Evolutionary conservation across 495 filamentous ascomycete species (phyloP).

Genomic region (Daldinia decipiens): DNA sequence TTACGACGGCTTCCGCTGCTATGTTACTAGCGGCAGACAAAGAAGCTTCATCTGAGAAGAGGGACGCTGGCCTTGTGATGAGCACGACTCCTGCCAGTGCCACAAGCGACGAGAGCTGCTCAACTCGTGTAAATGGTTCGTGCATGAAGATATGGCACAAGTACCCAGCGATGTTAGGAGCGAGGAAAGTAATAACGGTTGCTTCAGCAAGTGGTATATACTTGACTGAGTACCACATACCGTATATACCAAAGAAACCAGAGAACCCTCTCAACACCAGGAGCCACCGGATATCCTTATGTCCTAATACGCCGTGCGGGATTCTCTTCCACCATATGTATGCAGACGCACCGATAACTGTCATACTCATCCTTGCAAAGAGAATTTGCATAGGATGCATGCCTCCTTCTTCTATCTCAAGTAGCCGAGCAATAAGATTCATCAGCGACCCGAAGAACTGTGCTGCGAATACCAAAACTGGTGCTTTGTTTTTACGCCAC

Average conservation of each 20-base stretch:
- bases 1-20: conserved; percentile 41
- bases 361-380: conserved; percentile 86
- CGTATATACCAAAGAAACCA: conserved; percentile 86
- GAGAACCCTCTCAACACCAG: conserved; percentile 74
- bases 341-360: conserved; percentile 68
- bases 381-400: conserved; percentile 92
- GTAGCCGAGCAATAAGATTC: conserved; percentile 82
- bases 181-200: conserved; percentile 91
- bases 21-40: conserved; percentile 11
- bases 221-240: conserved; percentile 71
- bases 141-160: conserved; percentile 78
- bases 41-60: conserved; percentile 54
- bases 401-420: conserved; percentile 74
- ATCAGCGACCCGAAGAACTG: conserved; percentile 90
- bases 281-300: conserved; percentile 69
- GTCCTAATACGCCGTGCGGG: conserved; percentile 76
- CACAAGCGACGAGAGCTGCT: conserved; percentile 79
- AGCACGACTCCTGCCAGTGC: conserved; percentile 84
- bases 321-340: conserved; percentile 81
- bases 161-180: conserved; percentile 84
- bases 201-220: conserved; percentile 92
- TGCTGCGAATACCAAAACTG: conserved; percentile 75
- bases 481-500: conserved; percentile 71
- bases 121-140: conserved; percentile 81
- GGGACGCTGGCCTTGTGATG: conserved; percentile 78